phyloP scores from a whole-genome alignment of 306 rosid genomes.

The Quillaja saponaria region DNA sequence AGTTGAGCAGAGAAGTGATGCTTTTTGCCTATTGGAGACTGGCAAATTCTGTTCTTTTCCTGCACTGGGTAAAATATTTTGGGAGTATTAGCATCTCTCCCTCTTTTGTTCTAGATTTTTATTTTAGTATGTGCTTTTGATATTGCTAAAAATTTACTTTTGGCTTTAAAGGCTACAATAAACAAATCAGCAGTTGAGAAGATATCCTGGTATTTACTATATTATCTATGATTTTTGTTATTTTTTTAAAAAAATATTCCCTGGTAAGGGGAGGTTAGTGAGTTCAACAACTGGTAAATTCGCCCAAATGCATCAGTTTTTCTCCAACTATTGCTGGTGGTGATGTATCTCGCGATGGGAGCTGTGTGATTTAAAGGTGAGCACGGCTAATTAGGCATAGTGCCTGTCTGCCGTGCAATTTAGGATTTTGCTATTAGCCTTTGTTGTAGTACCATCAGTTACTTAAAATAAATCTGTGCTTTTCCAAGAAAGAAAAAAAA shows the following conservation, averaged over 20 bases:
- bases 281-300: constrained; percentile 76
- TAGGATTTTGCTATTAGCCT: constrained; percentile 59
- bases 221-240: constrained; percentile 53
- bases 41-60: constrained; percentile 68
- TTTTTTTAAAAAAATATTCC: constrained; percentile 51
- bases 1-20: constrained; percentile 71
- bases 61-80: constrained; percentile 82
- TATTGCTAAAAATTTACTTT: constrained; percentile 69
- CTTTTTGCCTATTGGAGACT: constrained; percentile 66
- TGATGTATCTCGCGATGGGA: constrained; percentile 92
- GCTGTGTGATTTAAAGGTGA: constrained; percentile 97
- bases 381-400: constrained; percentile 99
- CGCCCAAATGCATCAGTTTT: constrained; percentile 85
- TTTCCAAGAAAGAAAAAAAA: too few species aligned
- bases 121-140: constrained; percentile 48
- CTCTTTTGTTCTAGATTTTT: constrained; percentile 54
- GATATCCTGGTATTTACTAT: constrained; percentile 72
- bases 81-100: constrained; percentile 77
- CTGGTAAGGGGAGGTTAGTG: constrained; percentile 97
- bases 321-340: constrained; percentile 96
- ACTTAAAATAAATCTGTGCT: too few species aligned
- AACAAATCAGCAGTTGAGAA: constrained; percentile 64
- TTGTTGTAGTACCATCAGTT: constrained; percentile 18
- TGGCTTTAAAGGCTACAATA: constrained; percentile 67
- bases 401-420: constrained; percentile 99